Conservation (phyloP, 495 filamentous ascomycete species). For the Clavariopsis aquatica region DNA sequence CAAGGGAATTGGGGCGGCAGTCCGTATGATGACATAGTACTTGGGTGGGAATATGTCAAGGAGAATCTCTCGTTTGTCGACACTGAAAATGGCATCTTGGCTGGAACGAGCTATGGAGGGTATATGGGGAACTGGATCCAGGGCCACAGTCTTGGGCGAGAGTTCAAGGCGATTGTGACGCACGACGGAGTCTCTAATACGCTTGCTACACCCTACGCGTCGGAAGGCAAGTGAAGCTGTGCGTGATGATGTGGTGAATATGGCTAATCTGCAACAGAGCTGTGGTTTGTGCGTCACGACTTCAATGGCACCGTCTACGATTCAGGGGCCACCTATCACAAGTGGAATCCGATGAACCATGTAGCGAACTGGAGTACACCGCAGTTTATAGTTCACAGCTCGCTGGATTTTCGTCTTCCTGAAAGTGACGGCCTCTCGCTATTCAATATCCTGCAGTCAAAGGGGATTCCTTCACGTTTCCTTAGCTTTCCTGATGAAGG, state of each 20-base stretch:
- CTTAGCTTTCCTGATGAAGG: slow-evolving; percentile 58
- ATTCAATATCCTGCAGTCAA: slow-evolving; percentile 54
- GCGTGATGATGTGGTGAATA: not conserved
- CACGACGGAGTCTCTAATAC: slow-evolving; percentile 51
- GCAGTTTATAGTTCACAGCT: slow-evolving; percentile 53
- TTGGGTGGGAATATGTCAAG: slow-evolving; percentile 53
- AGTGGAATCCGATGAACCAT: slow-evolving; percentile 49
- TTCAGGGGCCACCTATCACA: slow-evolving; percentile 48
- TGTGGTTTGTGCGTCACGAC: slow-evolving; percentile 48
- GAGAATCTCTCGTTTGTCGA: slow-evolving; percentile 54
- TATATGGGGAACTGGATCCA: slow-evolving; percentile 64
- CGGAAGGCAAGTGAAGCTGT: slow-evolving; percentile 39
- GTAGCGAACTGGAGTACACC: slow-evolving; percentile 47
- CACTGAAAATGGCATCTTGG: slow-evolving; percentile 52
- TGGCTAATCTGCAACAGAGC: slow-evolving; percentile 36
- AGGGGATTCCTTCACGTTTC: slow-evolving; percentile 55
- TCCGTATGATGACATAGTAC: slow-evolving; percentile 59
- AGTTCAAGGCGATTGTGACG: slow-evolving; percentile 56
- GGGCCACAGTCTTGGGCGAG: slow-evolving; percentile 53
- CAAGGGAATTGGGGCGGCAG: slow-evolving; percentile 55
- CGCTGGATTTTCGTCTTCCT: slow-evolving; percentile 50
- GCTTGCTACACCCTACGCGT: slow-evolving; percentile 47
- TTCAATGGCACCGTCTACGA: slow-evolving; percentile 52
- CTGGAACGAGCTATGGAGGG: slow-evolving; percentile 50
- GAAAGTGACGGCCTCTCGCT: slow-evolving; percentile 49